Conservation (phyloP, 2,329 filamentous ascomycete species). For the Sporothrix sp. region DNA sequence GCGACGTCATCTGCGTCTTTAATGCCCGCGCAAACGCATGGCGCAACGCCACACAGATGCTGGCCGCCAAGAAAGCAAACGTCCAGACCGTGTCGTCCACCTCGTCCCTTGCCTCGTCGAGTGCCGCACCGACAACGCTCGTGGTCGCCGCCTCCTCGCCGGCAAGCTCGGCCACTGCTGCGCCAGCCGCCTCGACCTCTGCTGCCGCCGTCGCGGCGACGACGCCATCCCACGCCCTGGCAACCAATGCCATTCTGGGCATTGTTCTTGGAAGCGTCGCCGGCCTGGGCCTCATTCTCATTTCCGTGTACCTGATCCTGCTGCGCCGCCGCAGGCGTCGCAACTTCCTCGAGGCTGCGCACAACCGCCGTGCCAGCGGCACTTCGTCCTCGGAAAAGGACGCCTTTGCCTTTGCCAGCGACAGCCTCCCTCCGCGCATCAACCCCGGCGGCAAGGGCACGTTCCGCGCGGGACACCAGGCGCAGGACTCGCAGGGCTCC, state of each 20-base stretch:
- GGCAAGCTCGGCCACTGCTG: slow-evolving; percentile 22
- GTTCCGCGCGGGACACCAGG: slow-evolving; percentile 44
- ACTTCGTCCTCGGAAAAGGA: slow-evolving; percentile 48
- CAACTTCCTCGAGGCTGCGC: slow-evolving; percentile 38
- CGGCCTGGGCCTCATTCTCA: slow-evolving; percentile 56
- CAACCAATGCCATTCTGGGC: slow-evolving; percentile 49
- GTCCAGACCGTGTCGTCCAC: slow-evolving; percentile 23
- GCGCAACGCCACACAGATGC: slow-evolving; percentile 59
- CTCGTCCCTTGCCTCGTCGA: slow-evolving; percentile 23
- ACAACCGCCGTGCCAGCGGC: slow-evolving; percentile 34
- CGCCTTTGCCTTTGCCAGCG: slow-evolving; percentile 38
- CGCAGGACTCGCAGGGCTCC: slow-evolving; percentile 45
- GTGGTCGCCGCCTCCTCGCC: slow-evolving; percentile 15
- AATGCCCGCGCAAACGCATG: slow-evolving; percentile 66
- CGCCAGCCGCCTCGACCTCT: slow-evolving; percentile 21
- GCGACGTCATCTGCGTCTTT: slow-evolving; percentile 66
- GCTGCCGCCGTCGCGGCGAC: slow-evolving; percentile 21
- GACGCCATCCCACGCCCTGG: slow-evolving; percentile 20
- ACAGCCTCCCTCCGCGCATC: slow-evolving; percentile 29
- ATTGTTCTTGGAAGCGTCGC: slow-evolving; percentile 6
- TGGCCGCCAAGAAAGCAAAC: slow-evolving; percentile 36
- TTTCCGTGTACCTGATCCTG: slow-evolving; percentile 60
- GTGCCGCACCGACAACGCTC: slow-evolving; percentile 11
- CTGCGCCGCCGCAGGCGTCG: slow-evolving; percentile 46
- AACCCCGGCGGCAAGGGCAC: slow-evolving; percentile 24